phyloP scores from a whole-genome alignment of 1,139 yeast genomes.

The Candida tunisiensis region DNA sequence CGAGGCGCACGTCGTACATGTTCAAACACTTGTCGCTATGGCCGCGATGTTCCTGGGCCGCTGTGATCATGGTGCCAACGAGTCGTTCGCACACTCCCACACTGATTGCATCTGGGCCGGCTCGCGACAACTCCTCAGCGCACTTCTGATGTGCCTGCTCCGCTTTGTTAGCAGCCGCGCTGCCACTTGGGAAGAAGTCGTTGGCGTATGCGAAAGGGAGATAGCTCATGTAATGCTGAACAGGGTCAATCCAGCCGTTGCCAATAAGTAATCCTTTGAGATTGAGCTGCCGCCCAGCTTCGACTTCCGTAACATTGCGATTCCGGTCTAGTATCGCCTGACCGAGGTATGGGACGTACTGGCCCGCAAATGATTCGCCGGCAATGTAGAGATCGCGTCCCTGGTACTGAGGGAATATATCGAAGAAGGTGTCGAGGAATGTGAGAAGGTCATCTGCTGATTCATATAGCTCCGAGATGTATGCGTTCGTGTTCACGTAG shows the following conservation, averaged over 20 bases:
- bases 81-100: conserved; percentile 15
- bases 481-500: conserved; percentile 29
- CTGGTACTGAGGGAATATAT: conserved; percentile 57
- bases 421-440: conserved; percentile 52
- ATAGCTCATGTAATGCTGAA: conserved; percentile 66
- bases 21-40: conserved; percentile 37
- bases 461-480: conserved; percentile 39
- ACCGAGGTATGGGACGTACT: conserved; percentile 83
- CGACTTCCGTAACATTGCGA: conserved; percentile 9
- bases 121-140: conserved; percentile 13
- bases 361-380: conserved; percentile 97
- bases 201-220: conserved; percentile 52
- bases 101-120: conserved; percentile 12
- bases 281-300: conserved; percentile 19
- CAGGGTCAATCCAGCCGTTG: conserved; percentile 95
- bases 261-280: conserved; percentile 68
- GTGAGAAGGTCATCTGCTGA: conserved; percentile 39
- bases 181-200: conserved; percentile 30
- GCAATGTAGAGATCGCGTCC: conserved; percentile 57
- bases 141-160: conserved; percentile 17
- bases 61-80: conserved; percentile 8
- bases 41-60: conserved; percentile 6
- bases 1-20: conserved; percentile 62
- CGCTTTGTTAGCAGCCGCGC: conserved; percentile 13
- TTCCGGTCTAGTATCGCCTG: conserved; percentile 37